These are phyloP conservation scores for Coprinellus micaceus DNA, from an alignment of 768 basidiomycete genomes.

Conservation along the genomic window DNA sequence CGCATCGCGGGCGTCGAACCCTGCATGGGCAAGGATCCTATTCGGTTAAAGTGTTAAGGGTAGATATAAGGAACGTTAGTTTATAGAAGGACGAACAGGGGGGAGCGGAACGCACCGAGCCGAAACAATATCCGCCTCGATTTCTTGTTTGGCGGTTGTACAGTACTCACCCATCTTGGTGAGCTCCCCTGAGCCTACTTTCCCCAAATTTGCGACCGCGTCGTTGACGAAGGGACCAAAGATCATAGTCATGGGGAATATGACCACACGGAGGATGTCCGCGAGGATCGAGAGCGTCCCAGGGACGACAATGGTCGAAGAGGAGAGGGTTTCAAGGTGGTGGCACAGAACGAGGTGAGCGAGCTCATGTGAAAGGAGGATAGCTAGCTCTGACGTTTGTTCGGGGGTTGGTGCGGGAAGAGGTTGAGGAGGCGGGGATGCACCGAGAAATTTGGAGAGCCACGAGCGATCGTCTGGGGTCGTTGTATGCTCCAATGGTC, in stretches of 20 bases:
- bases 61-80: no score
- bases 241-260: constrained; percentile 88
- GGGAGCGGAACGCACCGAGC: constrained; percentile 48
- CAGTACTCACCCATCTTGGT: constrained; percentile 70
- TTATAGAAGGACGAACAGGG: no score
- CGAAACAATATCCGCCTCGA: constrained; percentile 90
- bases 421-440: constrained; percentile 33
- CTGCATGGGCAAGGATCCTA: constrained; percentile 88
- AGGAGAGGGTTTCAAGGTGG: constrained; percentile 89
- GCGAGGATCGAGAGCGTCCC: constrained; percentile 71
- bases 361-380: constrained; percentile 90
- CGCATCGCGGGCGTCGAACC: constrained; percentile 83
- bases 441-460: constrained; percentile 47
- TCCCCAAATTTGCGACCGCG: constrained; percentile 78
- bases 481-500: constrained; percentile 24
- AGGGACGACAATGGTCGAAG: constrained; percentile 77
- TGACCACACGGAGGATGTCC: constrained; percentile 71
- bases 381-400: constrained; percentile 86
- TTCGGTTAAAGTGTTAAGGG: constrained; percentile 5
- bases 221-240: constrained; percentile 96
- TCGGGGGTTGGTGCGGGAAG: constrained; percentile 63
- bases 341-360: constrained; percentile 88
- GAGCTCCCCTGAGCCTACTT: constrained; percentile 73
- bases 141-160: constrained; percentile 78
- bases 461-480: constrained; percentile 34